A percentile compares a stretch with the other conserved stretches of the same genome.
These are phyloP conservation scores for Diatrype stigma DNA, from an alignment of 2,329 filamentous ascomycete genomes.

Conservation along the genomic window DNA sequence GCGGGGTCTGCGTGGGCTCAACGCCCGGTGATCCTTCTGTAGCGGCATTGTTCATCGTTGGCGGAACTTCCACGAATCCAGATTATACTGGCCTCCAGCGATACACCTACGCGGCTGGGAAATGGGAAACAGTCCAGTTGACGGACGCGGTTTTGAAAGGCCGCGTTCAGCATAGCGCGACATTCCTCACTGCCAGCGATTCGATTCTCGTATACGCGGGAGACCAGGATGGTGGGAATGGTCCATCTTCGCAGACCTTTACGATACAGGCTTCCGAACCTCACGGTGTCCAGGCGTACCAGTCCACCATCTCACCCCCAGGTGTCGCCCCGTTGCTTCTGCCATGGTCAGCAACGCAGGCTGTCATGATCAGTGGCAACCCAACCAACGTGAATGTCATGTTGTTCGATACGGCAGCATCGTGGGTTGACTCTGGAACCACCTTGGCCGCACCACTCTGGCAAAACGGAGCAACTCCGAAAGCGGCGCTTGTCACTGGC, in stretches of 20 bases:
- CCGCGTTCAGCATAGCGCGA: constrained; percentile 69
- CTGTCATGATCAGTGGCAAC: constrained; percentile 71
- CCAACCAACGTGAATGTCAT: constrained; percentile 63
- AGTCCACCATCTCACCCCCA: constrained; percentile 55
- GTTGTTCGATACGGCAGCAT: constrained; percentile 59
- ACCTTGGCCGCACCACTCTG: constrained; percentile 58
- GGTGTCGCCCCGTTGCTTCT: constrained; percentile 67
- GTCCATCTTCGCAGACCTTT: constrained; percentile 69
- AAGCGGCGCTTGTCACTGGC: constrained; percentile 63
- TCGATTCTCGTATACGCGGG: constrained; percentile 80
- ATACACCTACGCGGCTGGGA: constrained; percentile 49
- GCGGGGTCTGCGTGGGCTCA: constrained; percentile 72
- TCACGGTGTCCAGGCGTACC: constrained; percentile 56
- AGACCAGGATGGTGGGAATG: constrained; percentile 53
- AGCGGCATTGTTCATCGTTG: constrained; percentile 74
- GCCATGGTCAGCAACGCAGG: constrained; percentile 66
- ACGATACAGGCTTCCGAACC: constrained; percentile 64
- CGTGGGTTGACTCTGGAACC: constrained; percentile 66
- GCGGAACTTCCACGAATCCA: constrained; percentile 55
- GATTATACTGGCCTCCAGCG: constrained; percentile 73
- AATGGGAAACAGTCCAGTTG: constrained; percentile 47
- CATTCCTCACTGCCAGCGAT: constrained; percentile 66
- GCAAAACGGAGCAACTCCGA: constrained; percentile 52
- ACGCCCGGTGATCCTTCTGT: constrained; percentile 53
- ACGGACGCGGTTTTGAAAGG: constrained; percentile 56